Percentiles rank a stretch among this genome's conserved stretches.
Evolutionary conservation across 495 filamentous ascomycete genomes (phyloP).

Genomic region (Platismatia glauca): DNA sequence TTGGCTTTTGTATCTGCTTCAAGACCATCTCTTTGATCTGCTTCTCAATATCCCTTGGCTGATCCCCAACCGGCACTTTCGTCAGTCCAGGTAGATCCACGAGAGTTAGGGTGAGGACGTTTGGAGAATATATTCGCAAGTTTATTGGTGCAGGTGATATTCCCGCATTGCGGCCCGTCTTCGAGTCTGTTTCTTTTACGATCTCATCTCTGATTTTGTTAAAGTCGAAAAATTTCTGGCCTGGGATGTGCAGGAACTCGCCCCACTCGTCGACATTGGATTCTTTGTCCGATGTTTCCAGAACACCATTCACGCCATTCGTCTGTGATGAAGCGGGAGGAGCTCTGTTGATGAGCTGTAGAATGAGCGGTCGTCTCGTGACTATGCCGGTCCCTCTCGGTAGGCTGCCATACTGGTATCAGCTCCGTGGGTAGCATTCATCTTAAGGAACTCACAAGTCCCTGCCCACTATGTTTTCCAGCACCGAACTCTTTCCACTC

Average conservation of each 20-base stretch:
- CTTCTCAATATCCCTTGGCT: conserved; percentile 94
- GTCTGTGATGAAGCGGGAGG: conserved; percentile 42
- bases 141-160: conserved; percentile 96
- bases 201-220: conserved; percentile 99
- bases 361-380: conserved; percentile 87
- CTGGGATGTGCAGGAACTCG: conserved; percentile 97
- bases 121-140: conserved; percentile 93
- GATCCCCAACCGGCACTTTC: conserved; percentile 96
- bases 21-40: conserved; percentile 98
- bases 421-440: conserved; percentile 11
- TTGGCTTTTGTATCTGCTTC: conserved; percentile 96
- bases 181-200: conserved; percentile 88
- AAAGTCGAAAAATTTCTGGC: conserved; percentile 98
- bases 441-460: conserved; percentile 69
- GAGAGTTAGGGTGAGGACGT: conserved; percentile 93
- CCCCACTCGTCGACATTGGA: conserved; percentile 95
- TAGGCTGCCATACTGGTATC: conserved; percentile 48
- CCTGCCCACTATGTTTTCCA: conserved; percentile 98
- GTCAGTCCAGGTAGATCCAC: conserved; percentile 97
- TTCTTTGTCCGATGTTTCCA: conserved; percentile 67
- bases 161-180: conserved; percentile 91
- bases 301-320: conserved; percentile 70
- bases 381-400: conserved; percentile 98
- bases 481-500: conserved; percentile 98
- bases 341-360: conserved; percentile 93